Evolutionary conservation across 495 filamentous ascomycete species (phyloP), one percentile per base, ranked within the genome.

Genomic region (Margaritispora aquatica): DNA sequence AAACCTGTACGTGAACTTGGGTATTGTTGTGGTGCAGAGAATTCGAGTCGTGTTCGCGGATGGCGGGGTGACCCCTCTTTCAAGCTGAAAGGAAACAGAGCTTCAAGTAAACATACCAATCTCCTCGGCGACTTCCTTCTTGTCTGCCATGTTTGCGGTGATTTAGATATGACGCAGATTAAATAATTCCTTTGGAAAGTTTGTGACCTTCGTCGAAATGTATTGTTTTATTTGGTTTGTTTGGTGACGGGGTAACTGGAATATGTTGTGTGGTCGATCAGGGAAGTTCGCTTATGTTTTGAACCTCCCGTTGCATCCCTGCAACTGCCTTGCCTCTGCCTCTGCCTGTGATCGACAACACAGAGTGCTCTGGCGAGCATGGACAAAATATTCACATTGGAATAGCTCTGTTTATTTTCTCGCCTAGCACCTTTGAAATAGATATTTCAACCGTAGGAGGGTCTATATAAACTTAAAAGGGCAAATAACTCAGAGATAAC

Each of bases 101-200:
- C 24, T 50, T 50, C 8, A 44, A 44, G 21, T 53, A 2, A n/a
- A 73, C 75, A 65, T 66, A 77, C 75, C 75, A 26, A 73, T 68
- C 57, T 72, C 71, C 66, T 76, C 67, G 24, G 56, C 57, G 57
- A 23, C 50, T 36, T 69, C 66, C 54, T 71, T 70, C 50, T 68
- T 65, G 58, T 67, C 62, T 22, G 69, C 58, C 67, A 71, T 69
- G 41, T 51, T 59, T 31, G 20, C 46, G 27, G 41, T 51, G 36
- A 34, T 49, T 2, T 29, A n/a, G 38, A 44, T 44, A 15, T 44
- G 8, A 44, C 3, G 38, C 10, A 44, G 15, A 15, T 5, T 44
- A 3, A 17, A 3, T 44, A 44, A 17, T 34, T 34, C 5, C 29
- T n/a, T n/a, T 7, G 38, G 38, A 44, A 44, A 44, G 38, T 10